These are phyloP conservation scores for Phytopythium cucurbitacearum DNA, from an alignment of 352 stramenopile species.

Conservation along the genomic window DNA sequence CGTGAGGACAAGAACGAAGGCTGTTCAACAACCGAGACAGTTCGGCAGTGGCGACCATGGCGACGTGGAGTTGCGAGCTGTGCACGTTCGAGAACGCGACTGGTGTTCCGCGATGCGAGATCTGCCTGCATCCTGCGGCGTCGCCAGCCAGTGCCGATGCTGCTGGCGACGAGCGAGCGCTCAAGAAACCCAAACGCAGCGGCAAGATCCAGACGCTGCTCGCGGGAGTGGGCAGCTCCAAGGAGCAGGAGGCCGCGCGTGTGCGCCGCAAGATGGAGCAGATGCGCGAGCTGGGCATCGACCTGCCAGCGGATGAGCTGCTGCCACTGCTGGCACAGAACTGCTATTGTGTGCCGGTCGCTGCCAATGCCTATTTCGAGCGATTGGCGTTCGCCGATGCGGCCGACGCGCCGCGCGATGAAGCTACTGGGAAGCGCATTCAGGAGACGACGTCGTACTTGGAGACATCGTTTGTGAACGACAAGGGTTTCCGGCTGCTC, in stretches of 20 bases:
- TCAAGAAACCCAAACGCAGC: constrained; percentile 12
- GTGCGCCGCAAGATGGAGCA: constrained; percentile 69
- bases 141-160: not conserved
- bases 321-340: constrained; percentile 60
- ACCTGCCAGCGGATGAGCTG: constrained; percentile 46
- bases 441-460: constrained; percentile 17
- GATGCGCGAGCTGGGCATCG: constrained; percentile 72
- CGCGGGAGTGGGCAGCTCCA: constrained; percentile 53
- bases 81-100: constrained; percentile 76
- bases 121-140: constrained; percentile 34
- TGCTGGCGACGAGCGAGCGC: not conserved
- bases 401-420: constrained; percentile 3
- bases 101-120: constrained; percentile 32
- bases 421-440: constrained; percentile 14
- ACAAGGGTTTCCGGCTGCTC: constrained; percentile 30
- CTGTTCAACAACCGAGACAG: too few relatives aligned
- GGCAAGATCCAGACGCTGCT: constrained; percentile 34
- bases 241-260: constrained; percentile 50
- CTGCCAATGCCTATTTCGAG: constrained; percentile 77
- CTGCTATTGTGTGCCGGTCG: constrained; percentile 67
- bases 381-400: constrained; percentile 15
- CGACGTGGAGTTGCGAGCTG: constrained; percentile 57
- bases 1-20: not conserved
- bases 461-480: constrained; percentile 21
- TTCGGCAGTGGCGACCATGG: constrained; percentile 1